Conservation (phyloP, 257 asterid genomes). For the Anisodus tanguticus region DNA sequence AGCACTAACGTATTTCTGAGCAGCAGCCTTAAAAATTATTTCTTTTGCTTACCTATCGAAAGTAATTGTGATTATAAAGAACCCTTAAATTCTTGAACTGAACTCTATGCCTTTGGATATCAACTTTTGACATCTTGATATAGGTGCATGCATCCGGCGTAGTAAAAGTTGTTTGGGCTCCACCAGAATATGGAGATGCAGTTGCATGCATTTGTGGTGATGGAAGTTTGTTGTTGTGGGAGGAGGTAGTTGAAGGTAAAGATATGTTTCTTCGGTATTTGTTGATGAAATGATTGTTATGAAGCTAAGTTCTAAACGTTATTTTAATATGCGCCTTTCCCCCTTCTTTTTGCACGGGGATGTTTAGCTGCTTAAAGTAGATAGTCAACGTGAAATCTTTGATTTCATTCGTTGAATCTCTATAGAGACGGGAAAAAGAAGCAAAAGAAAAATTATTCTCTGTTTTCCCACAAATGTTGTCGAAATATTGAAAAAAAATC, state of each 20-base stretch:
- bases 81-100: not conserved
- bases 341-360: not conserved
- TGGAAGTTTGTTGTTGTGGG: constrained; percentile 82
- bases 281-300: not conserved
- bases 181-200: constrained; percentile 84
- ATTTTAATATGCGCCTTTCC: not conserved
- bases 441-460: not conserved
- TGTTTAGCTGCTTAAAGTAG: not conserved
- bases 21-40: not conserved
- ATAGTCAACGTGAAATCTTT: not conserved
- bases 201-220: constrained; percentile 72
- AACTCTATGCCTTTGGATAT: not conserved
- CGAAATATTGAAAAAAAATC: constrained; percentile 4
- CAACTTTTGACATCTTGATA: not conserved
- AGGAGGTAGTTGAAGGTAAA: constrained; percentile 73
- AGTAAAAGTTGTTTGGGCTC: constrained; percentile 76
- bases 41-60: not conserved
- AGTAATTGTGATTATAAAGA: not conserved
- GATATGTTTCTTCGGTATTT: not conserved
- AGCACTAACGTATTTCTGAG: not conserved
- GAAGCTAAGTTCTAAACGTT: not conserved
- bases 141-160: constrained; percentile 69
- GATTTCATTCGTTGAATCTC: not conserved
- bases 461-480: not conserved
- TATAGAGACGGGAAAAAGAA: not conserved